These are phyloP conservation scores for Lactarius tabidus DNA, from an alignment of 768 basidiomycete genomes.

Conservation along the genomic window DNA sequence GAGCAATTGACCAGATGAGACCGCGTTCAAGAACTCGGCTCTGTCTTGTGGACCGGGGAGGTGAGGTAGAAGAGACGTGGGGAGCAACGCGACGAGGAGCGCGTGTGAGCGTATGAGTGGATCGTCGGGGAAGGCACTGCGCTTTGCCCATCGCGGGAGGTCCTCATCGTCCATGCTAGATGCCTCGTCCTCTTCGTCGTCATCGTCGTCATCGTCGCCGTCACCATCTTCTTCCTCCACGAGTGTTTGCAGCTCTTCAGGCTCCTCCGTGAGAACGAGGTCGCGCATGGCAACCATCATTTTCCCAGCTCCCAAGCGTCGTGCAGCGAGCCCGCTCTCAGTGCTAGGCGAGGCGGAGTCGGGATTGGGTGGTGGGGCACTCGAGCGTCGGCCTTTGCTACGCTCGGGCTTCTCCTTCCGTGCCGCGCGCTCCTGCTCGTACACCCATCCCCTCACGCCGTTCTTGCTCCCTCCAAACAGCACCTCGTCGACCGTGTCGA, in stretches of 20 bases:
- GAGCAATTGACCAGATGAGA: constrained; percentile 76
- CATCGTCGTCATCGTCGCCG: constrained; percentile 18
- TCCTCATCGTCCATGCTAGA: constrained; percentile 60
- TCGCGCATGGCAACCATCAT: constrained; percentile 51
- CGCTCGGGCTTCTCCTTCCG: constrained; percentile 41
- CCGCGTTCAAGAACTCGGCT: constrained; percentile 44
- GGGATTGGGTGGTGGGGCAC: constrained; percentile 37
- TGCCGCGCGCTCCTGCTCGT: constrained; percentile 42
- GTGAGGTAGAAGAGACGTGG: constrained; percentile 44
- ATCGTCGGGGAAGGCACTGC: constrained; percentile 49
- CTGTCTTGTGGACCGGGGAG: constrained; percentile 34
- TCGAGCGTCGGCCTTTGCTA: constrained; percentile 46
- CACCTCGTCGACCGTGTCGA: constrained; percentile 77
- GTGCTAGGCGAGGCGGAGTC: constrained; percentile 26
- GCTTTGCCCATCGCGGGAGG: constrained; percentile 74
- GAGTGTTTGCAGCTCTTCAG: constrained; percentile 48
- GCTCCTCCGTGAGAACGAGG: constrained; percentile 50
- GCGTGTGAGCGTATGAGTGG: constrained; percentile 60
- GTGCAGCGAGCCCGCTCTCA: constrained; percentile 29
- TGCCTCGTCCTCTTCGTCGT: background rate
- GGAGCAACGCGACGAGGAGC: constrained; percentile 57
- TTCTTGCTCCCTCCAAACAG: constrained; percentile 61
- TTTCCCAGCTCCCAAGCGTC: constrained; percentile 57
- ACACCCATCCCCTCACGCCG: constrained; percentile 46
- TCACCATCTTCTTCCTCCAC: constrained; percentile 37